These are phyloP conservation scores for Lactifluus pinguis DNA, from an alignment of 768 basidiomycete species.

Conservation along the genomic window DNA sequence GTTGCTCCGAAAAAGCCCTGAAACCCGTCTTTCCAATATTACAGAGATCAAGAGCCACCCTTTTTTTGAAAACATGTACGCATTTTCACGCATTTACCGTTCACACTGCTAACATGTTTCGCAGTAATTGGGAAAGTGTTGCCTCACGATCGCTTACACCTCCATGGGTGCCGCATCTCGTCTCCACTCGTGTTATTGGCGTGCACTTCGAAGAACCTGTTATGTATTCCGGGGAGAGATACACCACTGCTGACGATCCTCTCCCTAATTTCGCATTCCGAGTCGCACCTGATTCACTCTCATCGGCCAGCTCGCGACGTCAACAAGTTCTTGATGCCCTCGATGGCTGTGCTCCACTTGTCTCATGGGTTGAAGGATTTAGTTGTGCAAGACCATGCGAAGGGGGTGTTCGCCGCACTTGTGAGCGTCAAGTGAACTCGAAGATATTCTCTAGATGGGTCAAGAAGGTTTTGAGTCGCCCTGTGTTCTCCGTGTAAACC, in stretches of 20 bases:
- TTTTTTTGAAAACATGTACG: conserved; percentile 3
- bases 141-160: conserved; percentile 8
- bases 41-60: conserved; percentile 1
- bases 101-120: neutral
- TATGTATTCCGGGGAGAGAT: neutral
- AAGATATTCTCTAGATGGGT: conserved; percentile 3
- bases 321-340: neutral
- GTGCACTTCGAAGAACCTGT: neutral
- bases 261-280: conserved; percentile 1
- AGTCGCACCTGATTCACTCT: neutral
- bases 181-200: neutral
- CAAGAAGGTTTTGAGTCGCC: neutral
- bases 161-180: conserved; percentile 5
- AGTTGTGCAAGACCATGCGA: neutral
- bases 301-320: neutral
- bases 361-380: conserved; percentile 1
- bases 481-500: neutral
- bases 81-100: neutral
- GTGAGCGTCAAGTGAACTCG: neutral
- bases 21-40: neutral
- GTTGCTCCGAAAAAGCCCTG: neutral
- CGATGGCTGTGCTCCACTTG: neutral
- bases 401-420: neutral
- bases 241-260: neutral
- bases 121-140: conserved; percentile 4